Conservation (phyloP, 129 eudicot species). For the Tanacetum coccineum region DNA sequence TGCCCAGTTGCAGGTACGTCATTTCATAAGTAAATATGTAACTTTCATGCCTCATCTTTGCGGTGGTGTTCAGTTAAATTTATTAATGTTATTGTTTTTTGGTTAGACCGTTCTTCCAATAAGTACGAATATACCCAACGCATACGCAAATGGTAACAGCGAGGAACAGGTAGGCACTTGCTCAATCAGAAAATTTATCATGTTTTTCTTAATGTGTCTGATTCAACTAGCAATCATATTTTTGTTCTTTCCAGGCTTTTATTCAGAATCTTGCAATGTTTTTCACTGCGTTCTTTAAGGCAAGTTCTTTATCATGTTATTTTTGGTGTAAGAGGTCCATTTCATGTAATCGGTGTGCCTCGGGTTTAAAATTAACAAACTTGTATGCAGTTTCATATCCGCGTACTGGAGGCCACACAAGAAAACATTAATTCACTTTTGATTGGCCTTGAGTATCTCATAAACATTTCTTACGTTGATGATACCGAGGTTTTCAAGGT, state of each 20-base stretch:
- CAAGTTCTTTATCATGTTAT: slow-evolving; percentile 22
- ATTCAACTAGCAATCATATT: slow-evolving; percentile 2
- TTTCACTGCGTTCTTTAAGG: slow-evolving; percentile 94
- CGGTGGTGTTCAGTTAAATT: background rate
- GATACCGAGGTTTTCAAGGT: slow-evolving; percentile 99
- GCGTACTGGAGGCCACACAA: slow-evolving; percentile 73
- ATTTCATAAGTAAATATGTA: background rate
- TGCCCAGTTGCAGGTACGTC: slow-evolving; percentile 79
- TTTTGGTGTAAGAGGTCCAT: background rate
- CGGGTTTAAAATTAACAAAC: background rate
- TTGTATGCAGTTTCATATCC: slow-evolving; percentile 75
- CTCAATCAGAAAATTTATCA: background rate
- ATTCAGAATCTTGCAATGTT: slow-evolving; percentile 94
- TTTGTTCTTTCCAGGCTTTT: slow-evolving; percentile 65
- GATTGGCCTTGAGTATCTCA: slow-evolving; percentile 82
- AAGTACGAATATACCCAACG: slow-evolving; percentile 64
- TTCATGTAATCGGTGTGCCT: background rate
- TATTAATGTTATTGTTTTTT: slow-evolving; percentile 16
- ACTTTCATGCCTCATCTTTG: background rate
- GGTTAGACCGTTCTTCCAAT: slow-evolving; percentile 71
- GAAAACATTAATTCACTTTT: slow-evolving; percentile 67
- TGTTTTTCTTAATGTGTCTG: background rate
- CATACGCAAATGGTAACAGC: slow-evolving; percentile 73
- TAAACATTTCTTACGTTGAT: slow-evolving; percentile 93
- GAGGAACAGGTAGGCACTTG: slow-evolving; percentile 75